These are phyloP conservation scores for Caryocar brasiliense DNA, from an alignment of 441 rosid genomes.

Conservation along the genomic window DNA sequence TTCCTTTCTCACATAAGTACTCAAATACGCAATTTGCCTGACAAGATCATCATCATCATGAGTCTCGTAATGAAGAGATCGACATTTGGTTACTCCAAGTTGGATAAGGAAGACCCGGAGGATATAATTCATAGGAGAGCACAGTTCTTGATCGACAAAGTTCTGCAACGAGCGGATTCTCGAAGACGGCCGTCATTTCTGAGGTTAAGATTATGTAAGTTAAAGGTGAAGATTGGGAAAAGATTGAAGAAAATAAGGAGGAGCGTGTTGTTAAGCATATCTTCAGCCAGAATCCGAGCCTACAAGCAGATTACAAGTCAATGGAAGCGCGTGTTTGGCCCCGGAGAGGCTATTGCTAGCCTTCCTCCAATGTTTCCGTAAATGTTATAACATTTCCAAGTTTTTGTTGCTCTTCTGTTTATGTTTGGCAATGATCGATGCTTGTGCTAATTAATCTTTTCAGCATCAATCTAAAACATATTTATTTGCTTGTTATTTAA, in stretches of 20 bases:
- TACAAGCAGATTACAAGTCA: conserved; percentile 17
- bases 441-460: not conserved
- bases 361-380: conserved; percentile 23
- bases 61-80: conserved; percentile 12
- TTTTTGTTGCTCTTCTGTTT: not conserved
- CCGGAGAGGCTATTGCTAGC: conserved; percentile 20
- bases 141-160: conserved; percentile 75
- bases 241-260: conserved; percentile 43
- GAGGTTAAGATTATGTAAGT: conserved; percentile 34
- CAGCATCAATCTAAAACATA: not conserved
- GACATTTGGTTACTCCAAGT: conserved; percentile 38
- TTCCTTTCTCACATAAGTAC: not conserved
- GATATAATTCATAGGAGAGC: conserved; percentile 45
- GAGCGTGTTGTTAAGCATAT: conserved; percentile 13
- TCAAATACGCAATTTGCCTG: too few relatives aligned
- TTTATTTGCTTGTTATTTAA: too few relatives aligned
- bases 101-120: conserved; percentile 55
- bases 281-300: conserved; percentile 21
- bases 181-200: conserved; percentile 32
- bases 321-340: conserved; percentile 34
- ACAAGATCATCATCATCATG: too few relatives aligned
- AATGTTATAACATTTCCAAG: conserved; percentile 1
- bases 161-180: conserved; percentile 42
- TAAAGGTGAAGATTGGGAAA: conserved; percentile 54
- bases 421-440: not conserved